Base-by-base conservation (phyloP, 2,329 filamentous ascomycete species). In the Fusarium papillatum region DNA sequence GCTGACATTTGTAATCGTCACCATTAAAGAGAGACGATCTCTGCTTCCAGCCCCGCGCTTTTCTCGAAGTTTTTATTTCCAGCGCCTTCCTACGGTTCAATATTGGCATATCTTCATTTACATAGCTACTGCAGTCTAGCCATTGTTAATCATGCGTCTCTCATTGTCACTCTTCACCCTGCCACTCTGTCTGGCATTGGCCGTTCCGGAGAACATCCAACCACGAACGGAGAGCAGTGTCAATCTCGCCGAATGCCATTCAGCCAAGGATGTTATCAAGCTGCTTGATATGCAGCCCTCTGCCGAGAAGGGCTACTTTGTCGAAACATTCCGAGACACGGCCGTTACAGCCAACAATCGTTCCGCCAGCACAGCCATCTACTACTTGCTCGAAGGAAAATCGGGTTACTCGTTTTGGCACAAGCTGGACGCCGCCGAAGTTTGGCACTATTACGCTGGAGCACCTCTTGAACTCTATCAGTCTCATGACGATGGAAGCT, bases 401-500 rank as follows among this genome's bases (percentile, higher is more conserved):
- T 80, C 74, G 1, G 84, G 86, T 0, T 74, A 83, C 22, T 90
- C 88, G 6, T 78, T 84, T 69, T 90, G 87, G 88, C 88, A 90
- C 79, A 86, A 86, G 65, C 73, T 81, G 11, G 87, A 89, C 67
- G 85, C 86, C 4, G 85, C 81, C 43, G 87, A 90, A 76, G 80
- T 88, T 11, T 90, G 88, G 88, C 88, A 90, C 76, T 85, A 87
- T 81, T 90, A 90, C 63, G 88, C 87, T 11, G 88, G 88, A 7
- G 87, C 88, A 9, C 88, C 88, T 1, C 77, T 90, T 61, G 83
- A 79, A 14, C 79, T 90, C 13, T 86, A 84, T 4, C 80, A 89
- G 1, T 87, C 87, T 2, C 78, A 69, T 24, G 80, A 89, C 63
- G 83, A 89, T 66, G 87, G 87, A 4, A 80, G 66, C 24, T 77